These are phyloP conservation scores for Truncatella angustata DNA, from an alignment of 2,329 filamentous ascomycete species.

Conservation along the genomic window DNA sequence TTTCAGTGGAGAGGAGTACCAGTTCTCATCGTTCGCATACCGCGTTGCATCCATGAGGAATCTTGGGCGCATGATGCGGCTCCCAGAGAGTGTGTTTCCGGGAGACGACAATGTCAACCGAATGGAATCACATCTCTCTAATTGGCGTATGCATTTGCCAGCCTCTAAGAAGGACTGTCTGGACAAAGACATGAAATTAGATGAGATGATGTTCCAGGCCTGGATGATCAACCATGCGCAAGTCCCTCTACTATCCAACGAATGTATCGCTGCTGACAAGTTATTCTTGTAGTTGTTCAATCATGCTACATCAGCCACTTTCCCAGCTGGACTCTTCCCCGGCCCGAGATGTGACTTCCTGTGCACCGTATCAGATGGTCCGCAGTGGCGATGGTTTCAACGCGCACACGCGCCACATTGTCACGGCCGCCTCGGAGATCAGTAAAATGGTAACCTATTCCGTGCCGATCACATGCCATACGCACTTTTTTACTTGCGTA, in stretches of 20 bases:
- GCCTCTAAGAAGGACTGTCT: conserved; percentile 68
- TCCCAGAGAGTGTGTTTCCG: conserved; percentile 48
- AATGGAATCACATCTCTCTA: conserved; percentile 56
- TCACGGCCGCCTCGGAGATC: conserved; percentile 76
- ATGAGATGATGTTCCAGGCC: conserved; percentile 91
- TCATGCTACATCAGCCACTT: conserved; percentile 76
- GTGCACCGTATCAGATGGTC: conserved; percentile 58
- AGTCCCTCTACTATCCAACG: conserved; percentile 24
- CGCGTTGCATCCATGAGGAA: conserved; percentile 79
- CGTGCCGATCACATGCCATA: conserved; percentile 69
- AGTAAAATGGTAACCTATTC: conserved; percentile 73
- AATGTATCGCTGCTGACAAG: too few species aligned
- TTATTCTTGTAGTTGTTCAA: conserved; percentile 47
- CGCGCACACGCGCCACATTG: conserved; percentile 75
- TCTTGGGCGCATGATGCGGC: conserved; percentile 70
- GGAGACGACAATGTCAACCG: conserved; percentile 51
- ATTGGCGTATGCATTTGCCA: conserved; percentile 80
- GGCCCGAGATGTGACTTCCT: conserved; percentile 60
- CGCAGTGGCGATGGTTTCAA: conserved; percentile 53
- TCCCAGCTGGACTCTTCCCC: conserved; percentile 69
- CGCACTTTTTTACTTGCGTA: conserved; percentile 80
- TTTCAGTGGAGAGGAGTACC: conserved; percentile 67
- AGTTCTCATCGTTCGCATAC: conserved; percentile 83
- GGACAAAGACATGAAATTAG: conserved; percentile 67
- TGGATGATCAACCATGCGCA: conserved; percentile 71